Evolutionary conservation across 192 early-diverging fungal genomes (phyloP), one percentile per base, ranked within the genome.

Genomic region (Coemansia biformis): DNA sequence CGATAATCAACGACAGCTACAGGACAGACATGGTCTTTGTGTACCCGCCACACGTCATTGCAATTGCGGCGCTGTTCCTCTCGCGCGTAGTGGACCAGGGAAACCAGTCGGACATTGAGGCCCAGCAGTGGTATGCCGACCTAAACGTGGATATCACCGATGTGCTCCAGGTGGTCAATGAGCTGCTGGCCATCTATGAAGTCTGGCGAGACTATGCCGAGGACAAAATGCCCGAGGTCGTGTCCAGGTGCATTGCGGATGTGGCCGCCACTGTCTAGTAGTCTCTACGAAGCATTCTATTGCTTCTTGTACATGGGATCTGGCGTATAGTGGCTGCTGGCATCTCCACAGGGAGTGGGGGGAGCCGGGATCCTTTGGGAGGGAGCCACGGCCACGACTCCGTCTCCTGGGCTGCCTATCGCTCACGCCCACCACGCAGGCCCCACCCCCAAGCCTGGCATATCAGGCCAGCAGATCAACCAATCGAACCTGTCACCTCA

Each of bases 41-140:
- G 34, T 86, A 93, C 48, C 87, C 93, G 11, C 93, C 93, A 16
- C 83, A 92, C 38, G 81, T 93, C 51, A 88, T 96, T 51, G 91
- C 93, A 5, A 42, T 92, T 1, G 84, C 88, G 2, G 79, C 86
- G 10, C 54, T 93, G 40, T 91, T 85, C 41, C 58, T 91, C 2
- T 74, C 70, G 24, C 63, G 62, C 5, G 63, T 66, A 1, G 47
- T 74, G 1, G 70, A 74, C 50, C 62, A 74, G 50, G 70, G 62
- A 0, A 43, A 40, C 4, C 44, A 65, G 57, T 49, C 63, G 8
- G 64, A 74, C 16, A 14, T 46, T 13, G 81, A 89, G 38, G 81
- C 89, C 51, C 75, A 76, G 41, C 75, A 83, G 43, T 93, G 88
- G 89, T 89, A 87, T 70, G 80, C 87, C 1, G 79, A 83, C 38